Conservation (phyloP, 176 grass and related monocot genomes). For the Musa schizocarpa region DNA sequence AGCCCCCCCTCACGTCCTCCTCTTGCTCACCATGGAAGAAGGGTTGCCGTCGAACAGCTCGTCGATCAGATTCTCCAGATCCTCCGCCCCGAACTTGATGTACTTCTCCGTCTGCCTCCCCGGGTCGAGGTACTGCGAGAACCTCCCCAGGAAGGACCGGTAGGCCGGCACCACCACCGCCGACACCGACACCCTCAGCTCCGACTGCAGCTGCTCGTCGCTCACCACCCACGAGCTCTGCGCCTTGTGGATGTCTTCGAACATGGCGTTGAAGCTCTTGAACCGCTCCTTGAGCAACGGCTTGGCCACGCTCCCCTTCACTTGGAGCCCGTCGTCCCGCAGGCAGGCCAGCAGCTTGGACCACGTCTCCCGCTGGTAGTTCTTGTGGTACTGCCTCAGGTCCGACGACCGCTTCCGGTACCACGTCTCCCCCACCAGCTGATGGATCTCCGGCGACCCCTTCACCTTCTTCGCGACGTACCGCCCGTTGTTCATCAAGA, state of each 20-base stretch:
- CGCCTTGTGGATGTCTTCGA: conserved; percentile 85
- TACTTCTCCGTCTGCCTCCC: conserved; percentile 88
- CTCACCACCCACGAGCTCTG: conserved; percentile 80
- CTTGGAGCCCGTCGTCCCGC: conserved; percentile 50
- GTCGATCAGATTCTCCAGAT: conserved; percentile 73
- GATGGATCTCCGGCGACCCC: conserved; percentile 58
- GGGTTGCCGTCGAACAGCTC: conserved; percentile 86
- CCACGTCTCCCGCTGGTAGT: conserved; percentile 98
- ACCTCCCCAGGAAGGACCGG: conserved; percentile 63
- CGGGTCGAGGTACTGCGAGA: conserved; percentile 44
- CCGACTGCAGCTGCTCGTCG: conserved; percentile 93
- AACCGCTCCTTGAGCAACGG: conserved; percentile 73
- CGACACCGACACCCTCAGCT: conserved; percentile 76
- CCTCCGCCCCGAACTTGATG: conserved; percentile 62
- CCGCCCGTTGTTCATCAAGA: conserved; percentile 91
- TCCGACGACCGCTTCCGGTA: conserved; percentile 64
- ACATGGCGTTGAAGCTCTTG: conserved; percentile 82
- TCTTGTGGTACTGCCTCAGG: conserved; percentile 86
- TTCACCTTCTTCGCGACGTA: conserved; percentile 86
- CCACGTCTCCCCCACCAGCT: conserved; percentile 55
- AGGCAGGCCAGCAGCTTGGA: conserved; percentile 49
- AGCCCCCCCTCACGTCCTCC: conserved; percentile 16
- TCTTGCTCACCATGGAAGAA: conserved; percentile 39
- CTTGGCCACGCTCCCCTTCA: conserved; percentile 25
- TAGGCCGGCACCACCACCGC: conserved; percentile 85